Percentiles rank a stretch among this genome's conserved stretches.
phyloP scores from a whole-genome alignment of 768 basidiomycete genomes.

The Pisolithus microcarpus region DNA sequence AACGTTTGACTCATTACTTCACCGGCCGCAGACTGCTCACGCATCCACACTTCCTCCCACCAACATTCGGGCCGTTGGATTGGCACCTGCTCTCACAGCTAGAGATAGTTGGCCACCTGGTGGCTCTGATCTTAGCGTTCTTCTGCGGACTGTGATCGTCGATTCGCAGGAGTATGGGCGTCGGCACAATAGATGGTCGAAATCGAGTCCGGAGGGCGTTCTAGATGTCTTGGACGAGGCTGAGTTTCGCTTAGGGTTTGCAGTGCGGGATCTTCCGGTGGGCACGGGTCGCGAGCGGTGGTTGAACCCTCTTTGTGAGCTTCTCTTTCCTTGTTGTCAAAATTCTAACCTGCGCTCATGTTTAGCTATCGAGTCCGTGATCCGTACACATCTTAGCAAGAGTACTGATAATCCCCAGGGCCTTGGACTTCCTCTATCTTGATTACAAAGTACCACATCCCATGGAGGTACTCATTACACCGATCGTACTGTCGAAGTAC shows the following conservation, averaged over 20 bases:
- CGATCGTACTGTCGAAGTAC: slow-evolving; percentile 73
- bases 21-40: slow-evolving; percentile 7
- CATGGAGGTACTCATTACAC: slow-evolving; percentile 64
- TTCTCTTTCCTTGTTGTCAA: background rate
- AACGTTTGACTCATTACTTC: slow-evolving; percentile 17
- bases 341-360: background rate
- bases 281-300: slow-evolving; percentile 66
- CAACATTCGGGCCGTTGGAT: slow-evolving; percentile 56
- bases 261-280: slow-evolving; percentile 63
- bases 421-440: slow-evolving; percentile 85
- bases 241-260: slow-evolving; percentile 75
- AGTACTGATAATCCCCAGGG: slow-evolving; percentile 37
- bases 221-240: slow-evolving; percentile 49
- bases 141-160: slow-evolving; percentile 76
- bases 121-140: slow-evolving; percentile 77
- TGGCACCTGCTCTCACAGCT: slow-evolving; percentile 66
- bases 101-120: slow-evolving; percentile 82
- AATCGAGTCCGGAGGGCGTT: slow-evolving; percentile 26
- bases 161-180: slow-evolving; percentile 53
- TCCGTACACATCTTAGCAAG: background rate
- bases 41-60: slow-evolving; percentile 16
- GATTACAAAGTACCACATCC: slow-evolving; percentile 85
- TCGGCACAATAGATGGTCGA: slow-evolving; percentile 11
- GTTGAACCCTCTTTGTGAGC: slow-evolving; percentile 76
- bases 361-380: slow-evolving; percentile 44